These are phyloP conservation scores for Colletotrichum costaricense DNA, from an alignment of 2,329 filamentous ascomycete species.

Conservation along the genomic window DNA sequence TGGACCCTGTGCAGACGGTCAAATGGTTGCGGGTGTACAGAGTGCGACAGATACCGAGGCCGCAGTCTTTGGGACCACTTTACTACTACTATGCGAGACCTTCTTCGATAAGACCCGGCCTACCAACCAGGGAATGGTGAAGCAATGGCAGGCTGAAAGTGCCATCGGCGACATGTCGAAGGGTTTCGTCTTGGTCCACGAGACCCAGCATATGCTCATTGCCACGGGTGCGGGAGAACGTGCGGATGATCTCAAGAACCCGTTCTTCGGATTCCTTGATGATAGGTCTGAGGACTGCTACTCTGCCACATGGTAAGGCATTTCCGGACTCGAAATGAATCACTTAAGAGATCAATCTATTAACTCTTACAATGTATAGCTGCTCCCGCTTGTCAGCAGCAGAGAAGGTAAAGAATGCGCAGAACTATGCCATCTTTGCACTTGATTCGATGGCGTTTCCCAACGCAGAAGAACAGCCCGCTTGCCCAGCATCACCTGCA, in stretches of 20 bases:
- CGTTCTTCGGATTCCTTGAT: neutral
- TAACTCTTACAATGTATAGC: neutral
- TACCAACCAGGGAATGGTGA: neutral
- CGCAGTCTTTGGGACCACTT: neutral
- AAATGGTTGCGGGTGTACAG: constrained; percentile 4
- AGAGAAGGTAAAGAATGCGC: neutral
- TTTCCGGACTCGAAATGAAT: no score
- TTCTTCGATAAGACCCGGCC: constrained; percentile 2
- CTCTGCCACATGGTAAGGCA: neutral
- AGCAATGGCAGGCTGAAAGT: neutral
- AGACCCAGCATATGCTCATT: neutral
- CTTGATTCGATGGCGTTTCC: neutral
- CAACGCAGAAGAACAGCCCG: neutral
- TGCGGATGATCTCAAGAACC: neutral
- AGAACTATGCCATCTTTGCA: neutral
- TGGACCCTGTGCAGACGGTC: neutral
- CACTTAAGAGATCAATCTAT: neutral
- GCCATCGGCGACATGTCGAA: neutral
- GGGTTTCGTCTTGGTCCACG: neutral
- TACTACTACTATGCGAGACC: constrained; percentile 8
- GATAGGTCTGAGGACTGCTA: neutral
- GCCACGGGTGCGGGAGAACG: neutral
- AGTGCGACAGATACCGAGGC: neutral
- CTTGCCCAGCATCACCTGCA: neutral
- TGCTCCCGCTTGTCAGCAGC: neutral